Base-by-base conservation (phyloP, 371 early-diverging fungal species). In the Gilbertella persicaria region DNA sequence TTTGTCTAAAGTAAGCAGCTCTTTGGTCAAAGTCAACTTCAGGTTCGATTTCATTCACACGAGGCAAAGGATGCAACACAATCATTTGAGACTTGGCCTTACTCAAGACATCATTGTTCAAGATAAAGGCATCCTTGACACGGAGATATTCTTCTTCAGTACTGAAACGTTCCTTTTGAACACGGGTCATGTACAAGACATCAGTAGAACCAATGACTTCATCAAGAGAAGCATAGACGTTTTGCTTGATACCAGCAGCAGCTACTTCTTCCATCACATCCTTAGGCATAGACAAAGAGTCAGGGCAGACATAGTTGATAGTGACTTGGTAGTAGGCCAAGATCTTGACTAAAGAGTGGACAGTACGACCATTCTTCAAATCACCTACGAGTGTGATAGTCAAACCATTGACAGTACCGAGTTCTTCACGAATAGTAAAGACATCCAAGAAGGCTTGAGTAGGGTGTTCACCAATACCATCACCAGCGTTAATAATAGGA, bases 381-480 rank as follows among this genome's bases (percentile, higher is more conserved):
- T 97, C 98, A 53, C 97, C 98, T 43, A 98, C 94, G 57, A 98
- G 60, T 12, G 96, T 96, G 52, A 98, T 87, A n/a, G 91, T 94
- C 50, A 98, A 79, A 1, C 96, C 96, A 69, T 96, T 96, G 49
- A 96, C 95, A 13, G 97, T 95, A 60, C 97, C 97, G 17, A 92
- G 74, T 66, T 90, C 91, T 78, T 91, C 90, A 78, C 94, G 89
- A 55, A 93, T 93, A 16, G 97, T 97, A 60, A 90, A 98, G 9
- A 88, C 82, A 70, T 98, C 98, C 51, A 98, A 79, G 86, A 97
- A 91, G 44, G 97, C 98, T 73, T 98, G 98, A 17, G 96, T 93
- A 25, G 98, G 98, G 73, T 98, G 98, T 80, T 97, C 98, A 33
- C 98, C 97, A 48, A 87, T 81, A 59, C 98, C 98, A 68, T 97